These are phyloP conservation scores for Amylocystis lapponica DNA, from an alignment of 768 basidiomycete genomes.

Conservation along the genomic window DNA sequence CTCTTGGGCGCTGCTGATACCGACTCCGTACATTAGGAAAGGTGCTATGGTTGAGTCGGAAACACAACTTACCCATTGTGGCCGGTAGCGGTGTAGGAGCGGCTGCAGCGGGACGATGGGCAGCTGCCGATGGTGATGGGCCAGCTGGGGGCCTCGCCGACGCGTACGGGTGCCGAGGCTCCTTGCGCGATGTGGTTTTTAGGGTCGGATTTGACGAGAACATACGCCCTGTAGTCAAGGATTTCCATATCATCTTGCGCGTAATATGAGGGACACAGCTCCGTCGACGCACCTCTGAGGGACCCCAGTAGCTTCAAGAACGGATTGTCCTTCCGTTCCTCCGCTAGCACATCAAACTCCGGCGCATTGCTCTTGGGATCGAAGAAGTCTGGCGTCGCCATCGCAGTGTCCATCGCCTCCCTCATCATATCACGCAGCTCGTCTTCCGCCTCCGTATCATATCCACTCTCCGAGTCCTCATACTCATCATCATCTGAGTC, in stretches of 20 bases:
- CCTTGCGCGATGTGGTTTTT: slow-evolving; percentile 30
- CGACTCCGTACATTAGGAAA: neutral
- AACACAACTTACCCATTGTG: too few species aligned
- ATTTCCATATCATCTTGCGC: neutral
- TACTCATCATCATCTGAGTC: slow-evolving; percentile 28
- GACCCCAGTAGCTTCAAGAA: slow-evolving; percentile 74
- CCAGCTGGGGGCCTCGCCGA: slow-evolving; percentile 5
- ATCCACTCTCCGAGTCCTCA: slow-evolving; percentile 38
- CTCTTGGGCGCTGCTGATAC: slow-evolving; percentile 20
- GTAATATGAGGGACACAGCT: neutral
- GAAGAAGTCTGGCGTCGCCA: slow-evolving; percentile 51
- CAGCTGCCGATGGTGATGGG: neutral
- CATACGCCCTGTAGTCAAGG: slow-evolving; percentile 62
- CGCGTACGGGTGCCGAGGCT: slow-evolving; percentile 22
- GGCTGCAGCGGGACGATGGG: neutral
- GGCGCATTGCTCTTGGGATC: slow-evolving; percentile 38
- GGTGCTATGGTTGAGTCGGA: too few species aligned
- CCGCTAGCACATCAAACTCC: slow-evolving; percentile 34
- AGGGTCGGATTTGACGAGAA: slow-evolving; percentile 45
- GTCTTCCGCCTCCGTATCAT: slow-evolving; percentile 68
- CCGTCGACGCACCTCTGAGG: slow-evolving; percentile 48
- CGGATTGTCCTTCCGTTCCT: slow-evolving; percentile 63
- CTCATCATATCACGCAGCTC: slow-evolving; percentile 52
- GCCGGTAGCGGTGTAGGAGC: slow-evolving; percentile 4
- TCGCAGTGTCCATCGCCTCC: slow-evolving; percentile 69